Conservation (phyloP, 257 asterid genomes). For the Fraxinus cuspidata region DNA sequence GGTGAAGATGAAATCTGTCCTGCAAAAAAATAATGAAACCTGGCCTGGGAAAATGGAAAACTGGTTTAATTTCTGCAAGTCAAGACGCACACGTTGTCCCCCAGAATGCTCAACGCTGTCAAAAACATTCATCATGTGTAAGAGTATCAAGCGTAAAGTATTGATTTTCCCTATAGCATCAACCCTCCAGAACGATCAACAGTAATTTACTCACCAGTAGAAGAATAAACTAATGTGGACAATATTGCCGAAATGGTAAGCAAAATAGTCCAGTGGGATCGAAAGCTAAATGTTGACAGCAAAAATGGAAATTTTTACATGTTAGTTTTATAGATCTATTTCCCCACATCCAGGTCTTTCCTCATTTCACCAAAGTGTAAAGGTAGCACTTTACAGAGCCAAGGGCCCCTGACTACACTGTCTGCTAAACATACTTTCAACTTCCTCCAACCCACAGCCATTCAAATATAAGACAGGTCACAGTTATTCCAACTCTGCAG, state of each 20-base stretch:
- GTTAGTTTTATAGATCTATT: not conserved
- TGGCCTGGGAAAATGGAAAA: conserved; percentile 97
- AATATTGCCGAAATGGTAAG: not conserved
- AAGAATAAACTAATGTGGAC: conserved; percentile 5
- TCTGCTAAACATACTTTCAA: not conserved
- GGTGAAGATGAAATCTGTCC: conserved; percentile 30
- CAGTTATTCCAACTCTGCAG: conserved; percentile 8
- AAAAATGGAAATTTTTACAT: not conserved
- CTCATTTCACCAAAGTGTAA: conserved; percentile 5
- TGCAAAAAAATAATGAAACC: conserved; percentile 39
- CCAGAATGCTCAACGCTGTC: conserved; percentile 94
- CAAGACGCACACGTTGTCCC: conserved; percentile 96
- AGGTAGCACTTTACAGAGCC: not conserved
- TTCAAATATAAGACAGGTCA: conserved; percentile 2
- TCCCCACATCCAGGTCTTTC: conserved; percentile 5
- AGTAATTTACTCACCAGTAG: conserved; percentile 22
- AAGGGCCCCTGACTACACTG: conserved; percentile 7
- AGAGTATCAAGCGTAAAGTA: conserved; percentile 13
- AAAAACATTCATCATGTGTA: conserved; percentile 21
- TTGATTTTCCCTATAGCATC: not conserved
- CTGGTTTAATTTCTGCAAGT: conserved; percentile 76
- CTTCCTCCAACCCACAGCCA: not conserved
- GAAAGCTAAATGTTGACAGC: not conserved
- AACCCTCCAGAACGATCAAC: conserved; percentile 91
- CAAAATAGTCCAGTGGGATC: not conserved